A percentile compares a stretch with the other conserved stretches of the same genome.
phyloP scores from a whole-genome alignment of 139 green algal genomes.

The Coelastrella sp. region DNA sequence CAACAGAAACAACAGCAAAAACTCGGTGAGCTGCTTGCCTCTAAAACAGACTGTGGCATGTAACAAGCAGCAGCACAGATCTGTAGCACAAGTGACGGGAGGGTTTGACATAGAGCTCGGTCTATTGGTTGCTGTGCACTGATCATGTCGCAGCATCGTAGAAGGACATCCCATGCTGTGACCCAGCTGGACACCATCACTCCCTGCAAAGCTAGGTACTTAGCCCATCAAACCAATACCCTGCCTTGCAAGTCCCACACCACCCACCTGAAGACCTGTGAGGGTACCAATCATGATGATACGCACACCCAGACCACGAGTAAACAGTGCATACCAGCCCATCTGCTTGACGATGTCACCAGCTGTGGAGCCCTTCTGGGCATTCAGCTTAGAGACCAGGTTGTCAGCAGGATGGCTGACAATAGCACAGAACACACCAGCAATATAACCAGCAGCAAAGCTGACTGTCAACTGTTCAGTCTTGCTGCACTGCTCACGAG shows the following conservation, averaged over 20 bases:
- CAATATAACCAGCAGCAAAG: slow-evolving; percentile 93
- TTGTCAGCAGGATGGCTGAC: slow-evolving; percentile 95
- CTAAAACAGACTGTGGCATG: too few relatives aligned
- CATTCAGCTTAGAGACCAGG: slow-evolving; percentile 95
- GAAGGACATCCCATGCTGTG: too few relatives aligned
- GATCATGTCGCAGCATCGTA: too few relatives aligned
- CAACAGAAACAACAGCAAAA: slow-evolving; percentile 3
- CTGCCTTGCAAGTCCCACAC: too few relatives aligned
- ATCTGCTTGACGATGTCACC: slow-evolving; percentile 79
- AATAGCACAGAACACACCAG: slow-evolving; percentile 90
- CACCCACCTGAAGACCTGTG: slow-evolving; percentile 84
- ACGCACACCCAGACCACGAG: slow-evolving; percentile 85
- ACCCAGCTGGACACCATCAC: too few relatives aligned
- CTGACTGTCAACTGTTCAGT: slow-evolving; percentile 91
- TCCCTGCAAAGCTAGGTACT: too few relatives aligned
- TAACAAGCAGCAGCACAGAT: too few relatives aligned
- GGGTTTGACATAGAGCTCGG: too few relatives aligned
- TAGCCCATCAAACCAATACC: too few relatives aligned
- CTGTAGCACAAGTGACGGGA: too few relatives aligned
- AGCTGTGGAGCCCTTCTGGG: slow-evolving; percentile 79
- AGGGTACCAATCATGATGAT: slow-evolving; percentile 96
- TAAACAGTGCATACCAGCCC: slow-evolving; percentile 86
- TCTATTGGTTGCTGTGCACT: too few relatives aligned
- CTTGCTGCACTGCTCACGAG: slow-evolving; percentile 92
- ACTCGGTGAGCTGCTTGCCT: too few relatives aligned